A percentile compares a stretch with the other conserved stretches of the same genome.
Conservation (phyloP, 23 red algal species). For the Gracilariopsis chorda region DNA sequence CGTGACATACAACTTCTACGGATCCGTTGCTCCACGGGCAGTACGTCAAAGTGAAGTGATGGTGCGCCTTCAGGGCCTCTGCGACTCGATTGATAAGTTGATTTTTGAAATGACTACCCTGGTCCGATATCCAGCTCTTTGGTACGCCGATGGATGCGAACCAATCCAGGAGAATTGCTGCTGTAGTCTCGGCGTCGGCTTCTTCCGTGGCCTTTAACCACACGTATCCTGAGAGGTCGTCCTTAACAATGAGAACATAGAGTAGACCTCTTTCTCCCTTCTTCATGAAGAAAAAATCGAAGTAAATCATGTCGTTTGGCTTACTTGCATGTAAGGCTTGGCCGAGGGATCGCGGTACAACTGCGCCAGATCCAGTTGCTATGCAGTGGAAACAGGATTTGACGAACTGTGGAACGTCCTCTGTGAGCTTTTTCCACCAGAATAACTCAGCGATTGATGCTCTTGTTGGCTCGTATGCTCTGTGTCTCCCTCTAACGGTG, state of each 20-base stretch:
- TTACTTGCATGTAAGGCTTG: neutral
- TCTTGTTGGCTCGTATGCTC: neutral
- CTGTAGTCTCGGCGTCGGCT: neutral
- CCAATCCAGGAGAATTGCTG: neutral
- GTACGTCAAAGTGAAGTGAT: conserved; percentile 48
- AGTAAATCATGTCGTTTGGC: neutral
- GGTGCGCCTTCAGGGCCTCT: neutral
- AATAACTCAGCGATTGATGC: neutral
- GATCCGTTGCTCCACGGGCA: conserved; percentile 33
- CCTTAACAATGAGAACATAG: neutral
- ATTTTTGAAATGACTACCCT: conserved; percentile 28
- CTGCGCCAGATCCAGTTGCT: neutral
- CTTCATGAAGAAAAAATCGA: neutral
- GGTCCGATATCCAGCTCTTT: neutral
- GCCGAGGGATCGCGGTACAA: neutral
- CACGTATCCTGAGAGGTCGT: neutral
- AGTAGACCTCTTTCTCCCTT: neutral
- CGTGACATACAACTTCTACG: neutral
- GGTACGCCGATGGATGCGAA: neutral
- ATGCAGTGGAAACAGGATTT: neutral
- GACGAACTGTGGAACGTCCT: neutral
- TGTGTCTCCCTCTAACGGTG: neutral
- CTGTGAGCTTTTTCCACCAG: neutral
- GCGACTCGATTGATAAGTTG: neutral
- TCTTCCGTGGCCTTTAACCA: neutral